phyloP scores from a whole-genome alignment of 805 yeast species.

The Starmerella kuoi region DNA sequence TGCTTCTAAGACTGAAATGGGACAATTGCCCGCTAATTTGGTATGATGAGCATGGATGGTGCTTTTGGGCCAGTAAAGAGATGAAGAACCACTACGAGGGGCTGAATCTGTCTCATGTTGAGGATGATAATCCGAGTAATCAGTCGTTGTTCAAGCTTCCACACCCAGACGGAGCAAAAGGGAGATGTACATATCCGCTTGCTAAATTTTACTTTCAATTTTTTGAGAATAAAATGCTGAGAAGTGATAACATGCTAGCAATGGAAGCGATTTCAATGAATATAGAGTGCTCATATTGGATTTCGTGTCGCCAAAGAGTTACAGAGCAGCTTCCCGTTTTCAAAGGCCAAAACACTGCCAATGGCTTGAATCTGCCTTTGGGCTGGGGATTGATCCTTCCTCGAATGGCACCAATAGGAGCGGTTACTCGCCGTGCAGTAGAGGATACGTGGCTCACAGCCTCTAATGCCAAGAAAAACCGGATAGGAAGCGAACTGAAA shows the following conservation, averaged over 20 bases:
- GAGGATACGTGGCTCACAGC: slow-evolving; percentile 98
- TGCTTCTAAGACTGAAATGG: slow-evolving; percentile 70
- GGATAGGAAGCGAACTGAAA: slow-evolving; percentile 90
- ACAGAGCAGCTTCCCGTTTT: slow-evolving; percentile 75
- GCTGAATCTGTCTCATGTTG: slow-evolving; percentile 30
- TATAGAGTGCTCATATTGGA: slow-evolving; percentile 82
- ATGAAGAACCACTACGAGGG: slow-evolving; percentile 27
- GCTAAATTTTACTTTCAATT: slow-evolving; percentile 60
- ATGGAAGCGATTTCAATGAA: slow-evolving; percentile 66
- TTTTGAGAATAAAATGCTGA: slow-evolving; percentile 61
- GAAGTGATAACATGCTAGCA: slow-evolving; percentile 63
- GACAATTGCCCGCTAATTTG: slow-evolving; percentile 72
- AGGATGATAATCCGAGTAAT: slow-evolving; percentile 13
- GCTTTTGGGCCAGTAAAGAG: slow-evolving; percentile 46
- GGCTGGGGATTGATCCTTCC: slow-evolving; percentile 69
- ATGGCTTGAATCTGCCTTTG: slow-evolving; percentile 11
- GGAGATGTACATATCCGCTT: slow-evolving; percentile 62
- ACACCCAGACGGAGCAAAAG: slow-evolving; percentile 69
- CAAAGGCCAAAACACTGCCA: slow-evolving; percentile 8
- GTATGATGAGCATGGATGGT: slow-evolving; percentile 78
- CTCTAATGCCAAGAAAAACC: slow-evolving; percentile 70
- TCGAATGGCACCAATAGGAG: slow-evolving; percentile 81
- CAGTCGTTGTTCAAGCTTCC: slow-evolving; percentile 53
- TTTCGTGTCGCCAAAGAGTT: slow-evolving; percentile 76
- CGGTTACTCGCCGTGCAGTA: slow-evolving; percentile 89